A percentile compares a stretch with the other conserved stretches of the same genome.
These are phyloP conservation scores for Crithidia mellificae DNA, from an alignment of 208 protist genomes.

Conservation along the genomic window DNA sequence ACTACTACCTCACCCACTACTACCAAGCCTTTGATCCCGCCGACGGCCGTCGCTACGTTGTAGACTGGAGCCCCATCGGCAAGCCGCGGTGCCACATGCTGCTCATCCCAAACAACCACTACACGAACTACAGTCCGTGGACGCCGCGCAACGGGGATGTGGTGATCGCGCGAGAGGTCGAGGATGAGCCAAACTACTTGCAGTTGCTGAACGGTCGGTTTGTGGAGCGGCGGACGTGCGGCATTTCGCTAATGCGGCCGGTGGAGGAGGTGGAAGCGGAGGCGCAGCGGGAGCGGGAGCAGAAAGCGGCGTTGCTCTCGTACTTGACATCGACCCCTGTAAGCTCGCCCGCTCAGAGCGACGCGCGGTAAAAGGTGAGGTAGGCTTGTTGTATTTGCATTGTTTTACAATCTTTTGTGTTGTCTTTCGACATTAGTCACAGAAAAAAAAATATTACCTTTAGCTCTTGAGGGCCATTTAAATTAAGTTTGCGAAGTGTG, in stretches of 20 bases:
- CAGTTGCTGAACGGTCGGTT: conserved; percentile 85
- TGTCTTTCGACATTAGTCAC: no score
- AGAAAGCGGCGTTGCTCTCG: conserved; percentile 15
- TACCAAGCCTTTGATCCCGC: conserved; percentile 71
- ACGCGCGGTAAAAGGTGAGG: background rate
- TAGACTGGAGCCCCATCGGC: conserved; percentile 82
- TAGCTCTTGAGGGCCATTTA: background rate
- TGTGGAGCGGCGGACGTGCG: conserved; percentile 81
- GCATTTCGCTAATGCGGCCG: conserved; percentile 61
- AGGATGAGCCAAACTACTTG: conserved; percentile 66
- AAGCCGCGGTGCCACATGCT: conserved; percentile 74
- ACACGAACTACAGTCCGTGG: conserved; percentile 86
- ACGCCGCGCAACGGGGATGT: conserved; percentile 83
- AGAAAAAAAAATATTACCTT: no score
- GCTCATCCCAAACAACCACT: conserved; percentile 76
- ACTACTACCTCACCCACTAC: conserved; percentile 87
- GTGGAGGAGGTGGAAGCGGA: conserved; percentile 51
- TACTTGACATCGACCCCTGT: background rate
- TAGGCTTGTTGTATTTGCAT: background rate
- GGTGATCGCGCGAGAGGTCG: conserved; percentile 71
- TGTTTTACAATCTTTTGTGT: no score
- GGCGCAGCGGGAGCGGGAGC: conserved; percentile 9
- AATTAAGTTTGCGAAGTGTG: background rate
- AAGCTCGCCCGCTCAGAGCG: background rate
- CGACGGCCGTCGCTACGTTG: conserved; percentile 61